Evolutionary conservation across 345 rosid species (phyloP).

Genomic region (Eucalyptus polyanthemos): DNA sequence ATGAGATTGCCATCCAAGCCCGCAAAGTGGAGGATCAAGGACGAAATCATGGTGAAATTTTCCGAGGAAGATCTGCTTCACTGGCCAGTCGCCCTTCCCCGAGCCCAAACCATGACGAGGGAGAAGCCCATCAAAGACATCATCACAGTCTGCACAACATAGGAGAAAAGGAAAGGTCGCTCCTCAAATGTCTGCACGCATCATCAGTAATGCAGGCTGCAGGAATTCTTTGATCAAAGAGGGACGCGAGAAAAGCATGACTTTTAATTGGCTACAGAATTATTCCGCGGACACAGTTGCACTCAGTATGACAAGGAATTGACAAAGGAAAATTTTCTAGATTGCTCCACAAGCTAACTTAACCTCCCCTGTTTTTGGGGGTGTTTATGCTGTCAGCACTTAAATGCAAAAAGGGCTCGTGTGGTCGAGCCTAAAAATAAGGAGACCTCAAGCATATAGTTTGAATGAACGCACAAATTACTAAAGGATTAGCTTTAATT

Average conservation of each 20-base stretch:
- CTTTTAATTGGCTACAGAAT: background rate
- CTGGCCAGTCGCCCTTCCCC: conserved; percentile 6
- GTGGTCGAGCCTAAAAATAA: background rate
- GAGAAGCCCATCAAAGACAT: conserved; percentile 96
- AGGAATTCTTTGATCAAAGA: background rate
- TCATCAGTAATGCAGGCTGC: background rate
- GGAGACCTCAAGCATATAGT: background rate
- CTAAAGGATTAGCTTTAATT: background rate
- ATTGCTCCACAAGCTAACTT: background rate
- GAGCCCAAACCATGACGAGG: conserved; percentile 79
- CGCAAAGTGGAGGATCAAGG: background rate
- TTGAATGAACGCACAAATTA: background rate
- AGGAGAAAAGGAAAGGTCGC: background rate
- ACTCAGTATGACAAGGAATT: background rate
- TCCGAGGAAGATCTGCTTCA: background rate
- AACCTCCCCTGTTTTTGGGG: background rate
- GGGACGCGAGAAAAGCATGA: background rate
- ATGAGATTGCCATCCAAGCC: background rate
- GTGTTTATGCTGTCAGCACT: background rate
- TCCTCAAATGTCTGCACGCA: background rate
- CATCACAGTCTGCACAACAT: conserved; percentile 68
- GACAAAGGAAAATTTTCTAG: background rate
- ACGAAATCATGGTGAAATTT: background rate
- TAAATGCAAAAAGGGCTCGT: background rate
- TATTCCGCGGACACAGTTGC: background rate